Evolutionary conservation across 1,139 yeast genomes (phyloP).

Genomic region (Blastobotrys arbuscula): DNA sequence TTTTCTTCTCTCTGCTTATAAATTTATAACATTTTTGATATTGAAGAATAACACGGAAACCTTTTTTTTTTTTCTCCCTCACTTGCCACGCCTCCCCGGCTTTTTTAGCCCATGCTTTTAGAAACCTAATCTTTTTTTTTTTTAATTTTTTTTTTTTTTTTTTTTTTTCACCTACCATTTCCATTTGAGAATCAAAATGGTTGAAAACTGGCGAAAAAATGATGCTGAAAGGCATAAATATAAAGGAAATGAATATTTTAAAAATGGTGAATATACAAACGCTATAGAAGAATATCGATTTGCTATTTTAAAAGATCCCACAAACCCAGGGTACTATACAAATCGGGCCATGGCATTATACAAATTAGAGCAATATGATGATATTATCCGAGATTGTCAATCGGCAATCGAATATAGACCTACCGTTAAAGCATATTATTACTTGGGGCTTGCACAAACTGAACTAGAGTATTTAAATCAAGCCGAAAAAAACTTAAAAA

Average conservation of each 20-base stretch:
- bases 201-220: not conserved
- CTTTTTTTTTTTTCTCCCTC: too few relatives aligned
- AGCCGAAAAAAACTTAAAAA: slow-evolving; percentile 31
- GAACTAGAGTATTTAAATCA: slow-evolving; percentile 28
- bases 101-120: too few relatives aligned
- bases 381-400: slow-evolving; percentile 32
- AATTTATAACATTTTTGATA: too few relatives aligned
- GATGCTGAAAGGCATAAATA: slow-evolving; percentile 8
- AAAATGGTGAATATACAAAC: slow-evolving; percentile 36
- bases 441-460: slow-evolving; percentile 29
- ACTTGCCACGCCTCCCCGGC: too few relatives aligned
- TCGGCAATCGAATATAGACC: slow-evolving; percentile 33
- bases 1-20: too few relatives aligned
- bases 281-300: slow-evolving; percentile 31
- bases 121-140: too few relatives aligned
- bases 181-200: not conserved
- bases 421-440: slow-evolving; percentile 32
- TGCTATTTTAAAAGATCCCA: slow-evolving; percentile 29
- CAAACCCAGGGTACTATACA: slow-evolving; percentile 28
- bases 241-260: slow-evolving; percentile 33
- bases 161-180: not conserved
- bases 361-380: slow-evolving; percentile 24
- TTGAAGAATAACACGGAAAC: too few relatives aligned
- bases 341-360: slow-evolving; percentile 30
- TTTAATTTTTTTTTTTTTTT: not conserved